Conservation (phyloP, 331 rosid genomes). For the Telfairia occidentalis region DNA sequence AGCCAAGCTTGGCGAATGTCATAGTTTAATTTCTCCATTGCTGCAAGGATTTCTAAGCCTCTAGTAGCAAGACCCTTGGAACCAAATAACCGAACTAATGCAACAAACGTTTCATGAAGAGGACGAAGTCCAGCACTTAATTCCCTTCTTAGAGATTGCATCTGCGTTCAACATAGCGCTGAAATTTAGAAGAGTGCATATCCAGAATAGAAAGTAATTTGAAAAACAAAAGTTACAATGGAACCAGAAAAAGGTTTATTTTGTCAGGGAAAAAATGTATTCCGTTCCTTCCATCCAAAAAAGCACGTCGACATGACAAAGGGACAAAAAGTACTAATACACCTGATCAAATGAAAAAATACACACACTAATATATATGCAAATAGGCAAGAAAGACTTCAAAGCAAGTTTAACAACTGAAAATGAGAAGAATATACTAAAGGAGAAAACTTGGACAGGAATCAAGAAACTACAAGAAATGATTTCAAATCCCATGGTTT, state of each 20-base stretch:
- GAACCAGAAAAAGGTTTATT: background rate
- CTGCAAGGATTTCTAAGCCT: slow-evolving; percentile 70
- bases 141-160: slow-evolving; percentile 77
- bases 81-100: slow-evolving; percentile 67
- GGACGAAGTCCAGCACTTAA: slow-evolving; percentile 81
- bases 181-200: background rate
- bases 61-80: slow-evolving; percentile 51
- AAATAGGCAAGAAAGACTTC: background rate
- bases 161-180: slow-evolving; percentile 22
- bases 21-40: slow-evolving; percentile 73
- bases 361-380: background rate
- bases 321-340: background rate
- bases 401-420: background rate
- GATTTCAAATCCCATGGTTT: no score
- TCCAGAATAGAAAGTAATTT: background rate
- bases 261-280: background rate
- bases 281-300: background rate
- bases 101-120: slow-evolving; percentile 74
- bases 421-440: background rate
- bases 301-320: background rate
- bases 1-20: slow-evolving; percentile 93
- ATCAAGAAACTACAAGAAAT: no score
- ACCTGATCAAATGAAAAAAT: background rate
- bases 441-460: background rate
- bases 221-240: background rate